These are phyloP conservation scores for Naematelia aurantialba DNA, from an alignment of 768 basidiomycete species.

Conservation along the genomic window DNA sequence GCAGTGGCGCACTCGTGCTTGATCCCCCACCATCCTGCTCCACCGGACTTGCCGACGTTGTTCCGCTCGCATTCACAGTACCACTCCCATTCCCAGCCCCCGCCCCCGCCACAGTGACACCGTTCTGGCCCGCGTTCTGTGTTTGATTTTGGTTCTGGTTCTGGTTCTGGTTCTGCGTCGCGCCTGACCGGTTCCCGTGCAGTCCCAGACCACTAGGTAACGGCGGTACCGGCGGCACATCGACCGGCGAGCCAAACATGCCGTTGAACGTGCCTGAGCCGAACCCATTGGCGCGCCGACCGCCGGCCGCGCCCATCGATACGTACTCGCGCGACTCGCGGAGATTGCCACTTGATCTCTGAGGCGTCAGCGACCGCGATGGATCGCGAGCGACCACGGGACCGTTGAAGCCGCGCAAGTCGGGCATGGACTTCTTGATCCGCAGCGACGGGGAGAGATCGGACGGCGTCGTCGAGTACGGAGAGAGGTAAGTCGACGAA, in stretches of 20 bases:
- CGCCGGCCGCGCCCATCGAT: slow-evolving; percentile 35
- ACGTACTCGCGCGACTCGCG: slow-evolving; percentile 43
- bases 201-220: slow-evolving; percentile 26
- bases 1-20: slow-evolving; percentile 18
- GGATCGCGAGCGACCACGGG: slow-evolving; percentile 49
- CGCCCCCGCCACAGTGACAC: not conserved
- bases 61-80: not conserved
- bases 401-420: slow-evolving; percentile 59
- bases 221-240: slow-evolving; percentile 40
- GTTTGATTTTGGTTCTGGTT: too few relatives aligned
- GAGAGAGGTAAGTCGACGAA: slow-evolving; percentile 40
- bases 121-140: slow-evolving; percentile 2
- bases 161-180: too few relatives aligned
- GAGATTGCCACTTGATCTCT: slow-evolving; percentile 50
- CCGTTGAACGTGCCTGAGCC: slow-evolving; percentile 33
- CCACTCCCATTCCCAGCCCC: not conserved
- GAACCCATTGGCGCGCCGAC: slow-evolving; percentile 27
- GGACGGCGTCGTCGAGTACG: slow-evolving; percentile 48
- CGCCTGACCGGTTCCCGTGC: slow-evolving; percentile 2
- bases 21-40: not conserved
- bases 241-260: slow-evolving; percentile 36
- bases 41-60: not conserved
- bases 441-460: slow-evolving; percentile 61
- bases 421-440: slow-evolving; percentile 98
- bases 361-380: slow-evolving; percentile 39